Base-by-base conservation (phyloP, 345 rosid species). In the Aquilaria malaccensis region DNA sequence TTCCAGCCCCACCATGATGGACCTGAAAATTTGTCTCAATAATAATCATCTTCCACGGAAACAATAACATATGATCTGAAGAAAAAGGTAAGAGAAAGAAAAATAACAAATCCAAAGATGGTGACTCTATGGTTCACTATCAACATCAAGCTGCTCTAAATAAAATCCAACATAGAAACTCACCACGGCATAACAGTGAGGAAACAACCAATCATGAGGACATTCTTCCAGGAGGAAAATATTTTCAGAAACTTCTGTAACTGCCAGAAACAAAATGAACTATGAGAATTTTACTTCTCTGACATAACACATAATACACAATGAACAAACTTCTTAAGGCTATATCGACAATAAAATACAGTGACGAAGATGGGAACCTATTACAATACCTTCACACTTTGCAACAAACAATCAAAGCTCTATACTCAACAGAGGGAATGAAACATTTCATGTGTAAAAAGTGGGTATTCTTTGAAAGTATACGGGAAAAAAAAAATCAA, bases 151-250 rank as follows among this genome's bases (percentile, higher is more conserved):
- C 9, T 58, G 29, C 61, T 14, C 61, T 30, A 55, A 37, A 61
- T 11, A 22, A 48, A 14, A 45, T 37, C 43, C 43, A 37, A 37
- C 5, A 37, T 32, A 46, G 29, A 29, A 52, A 60, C 83, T 78
- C 78, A 94, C 99, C 88, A 90, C 95, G 13, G 99, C 95, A 47
- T 92, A 88, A 76, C 97, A 94, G 46, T 86, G 99, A 66, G 95
- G 97, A 82, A 94, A 94, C 83, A 94, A 73, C 99, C 99, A 94
- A 80, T 94, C 99, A 58, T 94, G 97, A 58, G 99, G 99, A 69
- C 97, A 88, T 58, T 94, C 99, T 65, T 88, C 92, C 73, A 94
- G 59, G 55, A 94, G 81, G 83, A 80, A 90, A 63, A 88, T 73
- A 67, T 71, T 75, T 47, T 79, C 86, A 29, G 89, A 86, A 77